Conservation (phyloP, 2,329 filamentous ascomycete genomes). For the Fusarium secorum region DNA sequence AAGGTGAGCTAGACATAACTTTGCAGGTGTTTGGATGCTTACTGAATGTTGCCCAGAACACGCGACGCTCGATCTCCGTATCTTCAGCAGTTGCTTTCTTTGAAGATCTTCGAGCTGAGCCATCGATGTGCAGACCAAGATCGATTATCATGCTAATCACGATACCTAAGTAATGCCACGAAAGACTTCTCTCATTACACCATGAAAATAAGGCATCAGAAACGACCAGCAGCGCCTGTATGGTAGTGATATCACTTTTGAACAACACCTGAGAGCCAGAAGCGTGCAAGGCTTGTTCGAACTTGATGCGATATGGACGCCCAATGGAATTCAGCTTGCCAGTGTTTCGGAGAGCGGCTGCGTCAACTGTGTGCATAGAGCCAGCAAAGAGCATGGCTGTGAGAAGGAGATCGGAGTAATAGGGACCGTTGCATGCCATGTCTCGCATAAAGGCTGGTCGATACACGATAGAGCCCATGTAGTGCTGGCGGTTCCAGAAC, state of each 20-base stretch:
- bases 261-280: not conserved
- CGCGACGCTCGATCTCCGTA: constrained; percentile 53
- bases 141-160: constrained; percentile 21
- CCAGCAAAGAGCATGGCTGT: constrained; percentile 60
- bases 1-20: not conserved
- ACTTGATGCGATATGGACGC: constrained; percentile 5
- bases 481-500: constrained; percentile 63
- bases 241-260: constrained; percentile 8
- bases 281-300: not conserved
- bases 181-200: constrained; percentile 14
- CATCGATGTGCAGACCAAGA: constrained; percentile 5
- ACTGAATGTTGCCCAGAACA: constrained; percentile 42
- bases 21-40: rapidly evolving
- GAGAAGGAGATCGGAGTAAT: constrained; percentile 64
- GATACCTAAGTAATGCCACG: constrained; percentile 21
- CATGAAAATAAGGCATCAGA: not conserved
- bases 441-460: constrained; percentile 61
- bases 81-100: constrained; percentile 50
- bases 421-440: constrained; percentile 62
- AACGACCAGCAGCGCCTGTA: not conserved
- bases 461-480: constrained; percentile 55
- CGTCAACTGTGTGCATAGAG: not conserved
- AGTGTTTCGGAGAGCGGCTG: not conserved
- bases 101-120: rapidly evolving
- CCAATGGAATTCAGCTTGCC: not conserved